phyloP scores from a whole-genome alignment of 208 protist genomes.

The Angomonas desouzai region DNA sequence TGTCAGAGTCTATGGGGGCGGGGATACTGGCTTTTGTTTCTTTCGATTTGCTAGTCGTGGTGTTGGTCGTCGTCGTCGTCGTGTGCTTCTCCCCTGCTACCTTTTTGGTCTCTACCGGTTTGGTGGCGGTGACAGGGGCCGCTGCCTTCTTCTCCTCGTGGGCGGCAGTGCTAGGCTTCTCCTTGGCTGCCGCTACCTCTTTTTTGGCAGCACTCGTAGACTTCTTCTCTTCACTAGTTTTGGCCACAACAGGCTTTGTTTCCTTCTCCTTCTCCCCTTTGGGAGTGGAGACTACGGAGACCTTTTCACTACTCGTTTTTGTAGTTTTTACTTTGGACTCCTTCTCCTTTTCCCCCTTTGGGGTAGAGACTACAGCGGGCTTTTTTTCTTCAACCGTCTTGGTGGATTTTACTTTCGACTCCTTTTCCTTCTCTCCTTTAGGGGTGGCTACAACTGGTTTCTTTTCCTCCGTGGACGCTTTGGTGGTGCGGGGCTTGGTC shows the following conservation, averaged over 20 bases:
- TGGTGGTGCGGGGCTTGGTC: not conserved
- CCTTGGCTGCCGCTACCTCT: not conserved
- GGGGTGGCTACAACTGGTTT: not conserved
- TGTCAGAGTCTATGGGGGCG: not conserved
- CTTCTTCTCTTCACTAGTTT: not conserved
- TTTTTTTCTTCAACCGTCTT: no score
- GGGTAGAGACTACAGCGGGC: no score
- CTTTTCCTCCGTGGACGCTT: not conserved
- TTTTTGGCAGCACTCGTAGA: not conserved
- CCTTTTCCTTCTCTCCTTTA: constrained; percentile 2
- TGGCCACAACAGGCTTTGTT: not conserved
- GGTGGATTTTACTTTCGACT: not conserved
- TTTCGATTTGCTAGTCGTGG: not conserved
- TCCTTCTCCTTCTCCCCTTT: constrained; percentile 4
- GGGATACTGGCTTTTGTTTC: not conserved
- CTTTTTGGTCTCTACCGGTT: not conserved
- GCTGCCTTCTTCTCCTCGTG: no score
- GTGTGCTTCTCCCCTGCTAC: not conserved
- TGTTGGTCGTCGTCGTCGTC: not conserved
- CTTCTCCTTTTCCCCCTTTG: constrained; percentile 1
- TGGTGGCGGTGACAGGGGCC: not conserved
- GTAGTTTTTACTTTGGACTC: not conserved
- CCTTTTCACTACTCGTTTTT: no score
- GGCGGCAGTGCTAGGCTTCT: not conserved
- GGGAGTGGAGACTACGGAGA: no score